A percentile compares a stretch with the other conserved stretches of the same genome.
Evolutionary conservation across 2,329 filamentous ascomycete species (phyloP).

Genomic region (Hypomyces perniciosus): DNA sequence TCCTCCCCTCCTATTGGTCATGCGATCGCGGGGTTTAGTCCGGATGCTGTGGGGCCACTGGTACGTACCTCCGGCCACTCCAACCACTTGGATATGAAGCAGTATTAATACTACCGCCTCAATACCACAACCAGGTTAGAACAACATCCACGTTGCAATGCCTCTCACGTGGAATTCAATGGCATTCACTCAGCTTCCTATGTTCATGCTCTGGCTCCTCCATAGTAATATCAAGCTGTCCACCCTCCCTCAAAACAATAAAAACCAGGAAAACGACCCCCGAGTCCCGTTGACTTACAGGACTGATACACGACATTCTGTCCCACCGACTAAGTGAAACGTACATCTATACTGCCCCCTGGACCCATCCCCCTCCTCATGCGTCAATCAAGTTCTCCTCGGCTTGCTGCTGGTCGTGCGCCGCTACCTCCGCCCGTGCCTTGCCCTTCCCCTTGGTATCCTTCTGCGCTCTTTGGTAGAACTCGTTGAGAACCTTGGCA

Average conservation of each 20-base stretch:
- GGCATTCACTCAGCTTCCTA: constrained; percentile 27
- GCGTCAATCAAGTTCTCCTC: constrained; percentile 59
- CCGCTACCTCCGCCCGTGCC: constrained; percentile 39
- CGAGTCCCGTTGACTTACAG: background rate
- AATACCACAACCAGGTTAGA: no score
- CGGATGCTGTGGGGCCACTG: background rate
- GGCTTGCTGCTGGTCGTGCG: constrained; percentile 35
- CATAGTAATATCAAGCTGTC: constrained; percentile 10
- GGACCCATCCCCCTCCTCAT: constrained; percentile 24
- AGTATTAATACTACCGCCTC: no score
- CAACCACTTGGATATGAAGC: background rate
- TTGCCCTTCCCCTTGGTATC: constrained; percentile 59
- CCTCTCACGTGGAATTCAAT: constrained; percentile 15
- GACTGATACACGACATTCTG: constrained; percentile 1
- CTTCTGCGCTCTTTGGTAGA: constrained; percentile 64
- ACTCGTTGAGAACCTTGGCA: constrained; percentile 75
- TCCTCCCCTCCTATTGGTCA: background rate
- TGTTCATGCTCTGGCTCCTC: constrained; percentile 20
- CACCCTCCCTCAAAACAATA: constrained; percentile 22
- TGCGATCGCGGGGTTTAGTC: background rate
- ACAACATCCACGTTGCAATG: no score
- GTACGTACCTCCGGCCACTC: background rate
- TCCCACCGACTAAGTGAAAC: constrained; percentile 1
- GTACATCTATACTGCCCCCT: background rate
- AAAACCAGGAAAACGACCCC: constrained; percentile 7